Conservation (phyloP, 768 basidiomycete genomes). For the Termitomyces sp. region DNA sequence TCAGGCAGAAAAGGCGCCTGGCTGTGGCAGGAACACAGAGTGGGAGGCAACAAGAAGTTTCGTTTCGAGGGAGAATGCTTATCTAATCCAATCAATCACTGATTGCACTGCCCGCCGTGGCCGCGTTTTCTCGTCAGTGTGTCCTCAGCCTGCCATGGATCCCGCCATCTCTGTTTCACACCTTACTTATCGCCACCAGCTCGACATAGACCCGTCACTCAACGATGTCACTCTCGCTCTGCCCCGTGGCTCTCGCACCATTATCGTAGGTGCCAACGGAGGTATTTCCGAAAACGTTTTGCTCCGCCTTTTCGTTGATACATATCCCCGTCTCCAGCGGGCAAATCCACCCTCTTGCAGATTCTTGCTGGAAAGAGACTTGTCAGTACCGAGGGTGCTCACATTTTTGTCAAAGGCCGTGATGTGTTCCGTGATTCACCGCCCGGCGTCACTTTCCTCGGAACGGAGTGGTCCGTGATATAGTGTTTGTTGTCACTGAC, state of each 20-base stretch:
- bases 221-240: slow-evolving; percentile 62
- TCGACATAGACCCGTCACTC: slow-evolving; percentile 48
- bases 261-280: slow-evolving; percentile 93
- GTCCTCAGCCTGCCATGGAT: slow-evolving; percentile 10
- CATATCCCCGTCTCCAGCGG: slow-evolving; percentile 51
- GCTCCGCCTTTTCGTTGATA: slow-evolving; percentile 10
- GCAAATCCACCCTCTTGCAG: slow-evolving; percentile 94
- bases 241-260: slow-evolving; percentile 72
- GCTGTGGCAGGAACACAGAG: slow-evolving; percentile 14
- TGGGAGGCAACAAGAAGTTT: neutral
- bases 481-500: slow-evolving; percentile 9
- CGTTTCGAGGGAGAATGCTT: slow-evolving; percentile 11
- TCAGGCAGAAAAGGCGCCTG: slow-evolving; percentile 17
- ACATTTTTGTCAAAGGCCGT: slow-evolving; percentile 67
- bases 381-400: slow-evolving; percentile 45
- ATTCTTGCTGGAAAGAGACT: slow-evolving; percentile 92
- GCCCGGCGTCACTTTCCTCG: slow-evolving; percentile 78
- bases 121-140: no score
- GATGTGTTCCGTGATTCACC: slow-evolving; percentile 93
- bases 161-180: slow-evolving; percentile 40
- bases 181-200: slow-evolving; percentile 58
- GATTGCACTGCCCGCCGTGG: slow-evolving; percentile 4
- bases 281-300: slow-evolving; percentile 45
- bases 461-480: slow-evolving; percentile 81
- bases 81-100: slow-evolving; percentile 14